Base-by-base conservation (phyloP, 805 yeast species). In the Brettanomyces nanus region DNA sequence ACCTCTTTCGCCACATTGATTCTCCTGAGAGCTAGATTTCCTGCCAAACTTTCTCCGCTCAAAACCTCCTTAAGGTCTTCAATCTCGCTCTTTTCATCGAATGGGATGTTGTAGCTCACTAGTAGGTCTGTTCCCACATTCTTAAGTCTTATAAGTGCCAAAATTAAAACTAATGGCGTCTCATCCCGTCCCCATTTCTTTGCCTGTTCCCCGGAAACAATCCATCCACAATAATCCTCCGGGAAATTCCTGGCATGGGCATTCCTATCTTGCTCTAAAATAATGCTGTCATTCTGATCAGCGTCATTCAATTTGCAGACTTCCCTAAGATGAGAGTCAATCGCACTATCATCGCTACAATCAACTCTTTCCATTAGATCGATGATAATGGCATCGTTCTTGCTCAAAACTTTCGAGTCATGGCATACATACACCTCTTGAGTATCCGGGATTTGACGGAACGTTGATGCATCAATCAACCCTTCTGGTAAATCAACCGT, bases 401-500 rank as follows among this genome's bases (percentile, higher is more conserved):
- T 47, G 29, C 59, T 58, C 33, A 66, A 52, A 35, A 44, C 48
- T 34, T 51, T 40, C 19, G 43, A 33, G 18, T 47, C 45, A 13
- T 46, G 36, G 9, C 54, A 38, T 3, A 89, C 75, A 56, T 73
- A 92, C 19, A 90, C 96, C 56, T 90, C 98, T 55, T 92, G 97
- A 1, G 87, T 78, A 52, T 92, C 97, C 0, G 98, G 97, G 3
- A 92, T 75, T 43, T 85, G 85, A 40, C 98, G 65, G 35, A 89
- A 54, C 27, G 65, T 57, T 1, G 95, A 81, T 1, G 87, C 96
- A 57, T 92, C 97, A 2, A 80, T 52, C 35, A 80, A 66, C 0
- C 71, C 73, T 1, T 47, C 40, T 0, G 95, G 95, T 4, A 87
- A 41, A 3, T 57, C 58, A 0, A 77, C 68, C 3, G 67, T 52